A percentile compares a stretch with the other conserved stretches of the same genome.
These are phyloP conservation scores for Scheffersomyces stipitis DNA, from an alignment of 805 yeast genomes.

Conservation along the genomic window DNA sequence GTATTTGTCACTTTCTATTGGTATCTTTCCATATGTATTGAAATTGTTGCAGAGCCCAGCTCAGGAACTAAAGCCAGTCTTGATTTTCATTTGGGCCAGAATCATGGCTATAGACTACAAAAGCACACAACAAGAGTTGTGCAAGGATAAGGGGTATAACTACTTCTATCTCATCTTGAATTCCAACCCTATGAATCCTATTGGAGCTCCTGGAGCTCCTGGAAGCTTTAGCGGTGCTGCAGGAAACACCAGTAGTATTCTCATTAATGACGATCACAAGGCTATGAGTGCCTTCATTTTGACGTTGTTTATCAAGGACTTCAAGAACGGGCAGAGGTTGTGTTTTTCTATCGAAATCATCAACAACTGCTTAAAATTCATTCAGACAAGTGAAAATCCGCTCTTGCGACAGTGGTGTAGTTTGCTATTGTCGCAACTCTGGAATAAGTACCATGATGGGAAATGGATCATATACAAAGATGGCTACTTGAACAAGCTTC, in stretches of 20 bases:
- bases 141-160: slow-evolving; percentile 86
- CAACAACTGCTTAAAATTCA: slow-evolving; percentile 62
- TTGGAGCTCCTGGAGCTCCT: slow-evolving; percentile 32
- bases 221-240: slow-evolving; percentile 21
- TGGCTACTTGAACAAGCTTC: slow-evolving; percentile 56
- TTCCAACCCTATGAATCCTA: slow-evolving; percentile 29
- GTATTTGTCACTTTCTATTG: slow-evolving; percentile 85
- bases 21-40: slow-evolving; percentile 92
- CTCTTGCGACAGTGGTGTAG: slow-evolving; percentile 91
- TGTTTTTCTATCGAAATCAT: slow-evolving; percentile 75
- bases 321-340: slow-evolving; percentile 73
- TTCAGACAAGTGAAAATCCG: slow-evolving; percentile 77
- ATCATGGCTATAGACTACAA: slow-evolving; percentile 93
- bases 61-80: slow-evolving; percentile 88
- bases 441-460: slow-evolving; percentile 72
- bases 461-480: slow-evolving; percentile 68
- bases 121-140: slow-evolving; percentile 86
- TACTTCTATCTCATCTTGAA: slow-evolving; percentile 82
- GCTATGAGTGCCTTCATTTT: slow-evolving; percentile 95
- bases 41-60: slow-evolving; percentile 92
- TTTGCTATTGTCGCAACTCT: slow-evolving; percentile 71
- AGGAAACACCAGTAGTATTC: slow-evolving; percentile 21
- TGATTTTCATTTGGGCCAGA: slow-evolving; percentile 96
- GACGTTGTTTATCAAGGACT: slow-evolving; percentile 80
- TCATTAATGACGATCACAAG: slow-evolving; percentile 76